Percentiles rank a stretch among this genome's conserved stretches.
phyloP scores from a whole-genome alignment of 169 alveolate genomes.

The Plasmodium malariae region DNA sequence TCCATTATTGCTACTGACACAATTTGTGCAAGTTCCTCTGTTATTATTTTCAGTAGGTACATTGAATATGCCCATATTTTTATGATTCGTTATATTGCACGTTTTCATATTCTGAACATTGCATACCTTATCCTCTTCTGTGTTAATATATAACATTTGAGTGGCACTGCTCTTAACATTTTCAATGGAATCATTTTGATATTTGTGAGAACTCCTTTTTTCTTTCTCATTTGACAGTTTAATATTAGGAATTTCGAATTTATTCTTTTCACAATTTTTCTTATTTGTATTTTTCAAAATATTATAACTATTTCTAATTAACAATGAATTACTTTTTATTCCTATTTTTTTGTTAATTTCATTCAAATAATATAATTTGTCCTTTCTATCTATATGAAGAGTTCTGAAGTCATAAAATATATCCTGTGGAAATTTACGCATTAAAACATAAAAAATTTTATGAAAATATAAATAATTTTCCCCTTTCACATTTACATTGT shows the following conservation, averaged over 20 bases:
- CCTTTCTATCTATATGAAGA: conserved; percentile 39
- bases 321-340: neutral
- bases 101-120: too few species aligned
- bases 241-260: too few species aligned
- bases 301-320: neutral
- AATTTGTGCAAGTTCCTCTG: too few species aligned
- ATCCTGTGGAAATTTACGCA: conserved; percentile 70
- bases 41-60: too few species aligned
- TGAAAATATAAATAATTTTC: conserved; percentile 62
- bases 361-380: conserved; percentile 16
- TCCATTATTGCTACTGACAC: too few species aligned
- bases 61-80: too few species aligned
- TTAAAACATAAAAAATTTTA: conserved; percentile 54
- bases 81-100: too few species aligned
- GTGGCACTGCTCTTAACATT: too few species aligned
- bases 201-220: neutral
- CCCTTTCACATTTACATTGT: conserved; percentile 30
- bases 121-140: too few species aligned
- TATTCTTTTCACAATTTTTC: too few species aligned
- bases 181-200: neutral
- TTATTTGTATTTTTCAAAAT: neutral
- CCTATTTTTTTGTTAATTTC: conserved; percentile 27
- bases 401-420: conserved; percentile 56
- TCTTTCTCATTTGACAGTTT: neutral
- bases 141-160: too few species aligned